Evolutionary conservation across 306 rosid genomes (phyloP), one percentile per base, ranked within the genome.

Genomic region (Vigna radiata): DNA sequence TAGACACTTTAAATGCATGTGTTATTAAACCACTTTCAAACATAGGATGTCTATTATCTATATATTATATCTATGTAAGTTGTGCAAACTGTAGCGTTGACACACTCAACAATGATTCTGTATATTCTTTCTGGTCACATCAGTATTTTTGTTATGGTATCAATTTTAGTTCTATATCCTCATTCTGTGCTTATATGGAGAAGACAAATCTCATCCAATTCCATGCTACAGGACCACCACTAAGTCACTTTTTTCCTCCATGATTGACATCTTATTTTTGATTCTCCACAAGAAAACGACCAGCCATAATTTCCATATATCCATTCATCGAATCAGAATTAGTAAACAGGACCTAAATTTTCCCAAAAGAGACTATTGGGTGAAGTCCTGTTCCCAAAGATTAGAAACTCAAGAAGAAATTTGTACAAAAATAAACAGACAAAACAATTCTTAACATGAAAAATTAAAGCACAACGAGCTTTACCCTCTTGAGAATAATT

Each of bases 211-310:
- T 15, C 7, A 15, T 15, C 17, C 18, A 14, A 48, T 5, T 15
- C 2, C 17, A 33, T 33, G 37, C 37, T 33, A 37, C 44, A 69
- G 73, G 78, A 76, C 74, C 78, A 61, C 74, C 81, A 61, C 63
- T 70, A 49, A 47, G 49, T 14, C 47, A 60, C 39, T 10, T 50
- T 39, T 62, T 3, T 53, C 52, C 54, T 69, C 29, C 48, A 78
- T 78, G 48, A 78, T 78, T 70, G 70, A 14, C 14, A 41, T 79
- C 48, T 48, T 39, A 21, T 9, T 43, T 53, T 0, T 60, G 1
- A 18, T 48, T 77, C 15, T 68, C 63, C 46, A 16, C 19, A 23
- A 9, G 71, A 62, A 33, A 79, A 23, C 10, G 44, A 77, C 75
- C 1, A 13, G 11, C 18, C 37, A 27, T 55, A 68, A 36, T 80